Evolutionary conservation across 192 early-diverging fungal species (phyloP).

Genomic region (Mycoemilia scoparia): DNA sequence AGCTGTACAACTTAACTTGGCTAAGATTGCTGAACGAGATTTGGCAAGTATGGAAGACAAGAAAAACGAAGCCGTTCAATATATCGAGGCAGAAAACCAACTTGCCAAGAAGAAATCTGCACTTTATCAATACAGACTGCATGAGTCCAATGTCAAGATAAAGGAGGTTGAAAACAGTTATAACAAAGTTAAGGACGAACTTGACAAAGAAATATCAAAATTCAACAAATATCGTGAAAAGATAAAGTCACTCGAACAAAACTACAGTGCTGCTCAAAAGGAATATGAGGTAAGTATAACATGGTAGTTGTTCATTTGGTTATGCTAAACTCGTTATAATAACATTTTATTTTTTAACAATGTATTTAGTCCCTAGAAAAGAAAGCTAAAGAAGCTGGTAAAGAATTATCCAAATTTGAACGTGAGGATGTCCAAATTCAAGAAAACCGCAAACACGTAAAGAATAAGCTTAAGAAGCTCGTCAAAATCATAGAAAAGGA

Average conservation of each 20-base stretch:
- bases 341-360: conserved; percentile 4
- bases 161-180: conserved; percentile 29
- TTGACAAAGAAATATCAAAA: conserved; percentile 41
- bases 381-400: conserved; percentile 33
- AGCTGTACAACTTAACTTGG: conserved; percentile 58
- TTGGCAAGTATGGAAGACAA: conserved; percentile 56
- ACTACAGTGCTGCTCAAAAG: conserved; percentile 32
- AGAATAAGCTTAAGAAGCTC: conserved; percentile 58
- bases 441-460: conserved; percentile 71
- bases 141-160: conserved; percentile 37
- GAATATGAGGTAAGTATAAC: conserved; percentile 46
- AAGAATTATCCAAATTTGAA: conserved; percentile 50
- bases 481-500: conserved; percentile 50
- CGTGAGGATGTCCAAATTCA: conserved; percentile 65
- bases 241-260: conserved; percentile 38
- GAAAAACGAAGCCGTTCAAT: conserved; percentile 67
- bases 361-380: conserved; percentile 33
- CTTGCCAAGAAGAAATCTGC: conserved; percentile 49
- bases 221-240: conserved; percentile 41
- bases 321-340: not conserved
- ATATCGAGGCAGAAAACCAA: conserved; percentile 63
- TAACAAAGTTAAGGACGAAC: conserved; percentile 30
- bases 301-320: not conserved
- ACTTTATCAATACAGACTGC: conserved; percentile 53
- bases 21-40: conserved; percentile 83